These are phyloP conservation scores for Pneumocystis sp. DNA, from an alignment of 1,139 yeast species.

Conservation along the genomic window DNA sequence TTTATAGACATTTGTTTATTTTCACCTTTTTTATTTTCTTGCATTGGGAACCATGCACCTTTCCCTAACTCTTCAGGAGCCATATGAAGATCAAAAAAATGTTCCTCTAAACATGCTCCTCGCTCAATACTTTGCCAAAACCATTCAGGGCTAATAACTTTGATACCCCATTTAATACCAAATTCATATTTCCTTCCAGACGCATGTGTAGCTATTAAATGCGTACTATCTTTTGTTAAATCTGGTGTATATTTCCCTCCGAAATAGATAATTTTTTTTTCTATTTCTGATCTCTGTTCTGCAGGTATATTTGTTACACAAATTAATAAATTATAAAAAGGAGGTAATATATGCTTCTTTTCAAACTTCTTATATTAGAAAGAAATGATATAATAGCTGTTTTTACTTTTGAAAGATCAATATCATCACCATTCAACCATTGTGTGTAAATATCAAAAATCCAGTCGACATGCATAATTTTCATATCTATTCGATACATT, in stretches of 20 bases:
- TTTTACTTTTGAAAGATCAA: slow-evolving; percentile 17
- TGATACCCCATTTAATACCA: slow-evolving; percentile 54
- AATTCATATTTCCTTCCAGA: slow-evolving; percentile 48
- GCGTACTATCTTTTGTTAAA: slow-evolving; percentile 36
- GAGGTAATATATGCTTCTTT: slow-evolving; percentile 23
- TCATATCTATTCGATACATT: slow-evolving; percentile 42
- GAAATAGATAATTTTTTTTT: slow-evolving; percentile 30
- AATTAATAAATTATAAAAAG: slow-evolving; percentile 35
- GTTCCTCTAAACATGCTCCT: slow-evolving; percentile 12
- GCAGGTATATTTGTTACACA: slow-evolving; percentile 39
- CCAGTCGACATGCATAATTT: slow-evolving; percentile 36
- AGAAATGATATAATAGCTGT: no score
- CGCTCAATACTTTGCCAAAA: slow-evolving; percentile 21
- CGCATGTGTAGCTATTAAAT: slow-evolving; percentile 39
- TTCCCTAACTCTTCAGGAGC: not conserved
- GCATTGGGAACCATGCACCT: not conserved
- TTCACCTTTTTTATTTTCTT: not conserved
- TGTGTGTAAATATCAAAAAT: slow-evolving; percentile 32
- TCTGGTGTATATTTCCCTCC: slow-evolving; percentile 52
- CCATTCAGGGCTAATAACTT: slow-evolving; percentile 66
- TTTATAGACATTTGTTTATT: not conserved
- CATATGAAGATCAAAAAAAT: not conserved
- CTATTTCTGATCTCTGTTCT: slow-evolving; percentile 27
- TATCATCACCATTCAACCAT: slow-evolving; percentile 43
- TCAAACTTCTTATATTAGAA: slow-evolving; percentile 16